Evolutionary conservation across 331 rosid genomes (phyloP).

Genomic region (Cydonia oblonga): DNA sequence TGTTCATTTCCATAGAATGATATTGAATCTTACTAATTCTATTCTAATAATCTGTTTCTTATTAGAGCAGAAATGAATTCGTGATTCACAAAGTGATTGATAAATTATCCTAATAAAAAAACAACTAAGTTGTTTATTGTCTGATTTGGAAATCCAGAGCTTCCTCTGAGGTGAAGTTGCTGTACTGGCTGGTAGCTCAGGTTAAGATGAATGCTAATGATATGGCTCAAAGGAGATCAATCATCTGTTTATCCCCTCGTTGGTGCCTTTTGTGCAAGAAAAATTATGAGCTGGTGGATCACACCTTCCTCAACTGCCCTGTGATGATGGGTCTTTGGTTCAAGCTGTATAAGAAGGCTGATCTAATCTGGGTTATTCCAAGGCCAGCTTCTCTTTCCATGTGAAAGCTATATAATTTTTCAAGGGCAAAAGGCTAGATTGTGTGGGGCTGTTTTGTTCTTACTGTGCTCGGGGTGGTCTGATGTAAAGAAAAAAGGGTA

Average conservation of each 20-base stretch:
- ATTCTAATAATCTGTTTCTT: neutral
- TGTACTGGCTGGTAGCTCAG: neutral
- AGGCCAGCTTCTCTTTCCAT: neutral
- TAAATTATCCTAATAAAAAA: neutral
- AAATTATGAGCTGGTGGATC: neutral
- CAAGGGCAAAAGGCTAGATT: neutral
- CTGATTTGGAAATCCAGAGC: neutral
- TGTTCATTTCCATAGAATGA: neutral
- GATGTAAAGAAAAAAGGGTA: neutral
- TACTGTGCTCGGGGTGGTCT: neutral
- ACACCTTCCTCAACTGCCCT: neutral
- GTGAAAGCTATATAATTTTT: neutral
- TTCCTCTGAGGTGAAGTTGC: neutral
- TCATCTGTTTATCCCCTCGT: neutral
- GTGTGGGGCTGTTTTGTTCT: neutral
- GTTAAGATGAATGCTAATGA: neutral
- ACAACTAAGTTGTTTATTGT: neutral
- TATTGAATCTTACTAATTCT: neutral
- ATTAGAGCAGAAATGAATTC: neutral
- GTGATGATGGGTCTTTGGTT: neutral
- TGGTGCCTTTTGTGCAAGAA: neutral
- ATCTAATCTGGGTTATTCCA: neutral
- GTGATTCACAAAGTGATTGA: neutral
- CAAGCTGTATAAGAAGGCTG: neutral
- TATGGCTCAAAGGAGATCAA: neutral